A percentile compares a stretch with the other conserved stretches of the same genome.
These are phyloP conservation scores for Pestalotiopsis fici DNA, from an alignment of 2,329 filamentous ascomycete genomes.

Conservation along the genomic window DNA sequence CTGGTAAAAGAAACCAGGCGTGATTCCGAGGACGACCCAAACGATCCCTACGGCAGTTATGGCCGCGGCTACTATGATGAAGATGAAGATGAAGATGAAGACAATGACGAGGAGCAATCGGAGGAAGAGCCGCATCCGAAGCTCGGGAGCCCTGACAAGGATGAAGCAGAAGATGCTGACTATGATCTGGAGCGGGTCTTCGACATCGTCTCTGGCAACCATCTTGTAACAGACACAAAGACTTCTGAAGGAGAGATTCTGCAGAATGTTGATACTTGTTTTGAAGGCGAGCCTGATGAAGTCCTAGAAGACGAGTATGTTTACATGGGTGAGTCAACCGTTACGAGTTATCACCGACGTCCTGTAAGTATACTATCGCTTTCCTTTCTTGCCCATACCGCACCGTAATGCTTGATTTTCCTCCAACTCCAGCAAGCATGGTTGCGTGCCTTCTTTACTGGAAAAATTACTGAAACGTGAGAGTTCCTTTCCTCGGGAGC, in stretches of 20 bases:
- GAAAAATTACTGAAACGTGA: not conserved
- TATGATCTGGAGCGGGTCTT: not conserved
- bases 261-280: not conserved
- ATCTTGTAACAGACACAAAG: not conserved
- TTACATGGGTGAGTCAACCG: not conserved
- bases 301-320: not conserved
- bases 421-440: too few species aligned
- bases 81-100: not conserved
- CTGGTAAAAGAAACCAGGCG: not conserved
- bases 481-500: not conserved
- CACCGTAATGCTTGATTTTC: too few species aligned
- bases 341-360: not conserved
- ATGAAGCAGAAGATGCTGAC: not conserved
- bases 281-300: not conserved
- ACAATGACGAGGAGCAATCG: not conserved
- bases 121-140: not conserved
- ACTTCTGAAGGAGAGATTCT: not conserved
- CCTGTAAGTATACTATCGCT: not conserved
- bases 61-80: not conserved
- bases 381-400: too few species aligned
- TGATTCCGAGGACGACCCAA: not conserved
- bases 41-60: not conserved
- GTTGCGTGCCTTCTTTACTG: too few species aligned
- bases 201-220: not conserved
- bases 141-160: not conserved